Conservation (phyloP, 768 basidiomycete genomes). For the Nidularia pulvinata region DNA sequence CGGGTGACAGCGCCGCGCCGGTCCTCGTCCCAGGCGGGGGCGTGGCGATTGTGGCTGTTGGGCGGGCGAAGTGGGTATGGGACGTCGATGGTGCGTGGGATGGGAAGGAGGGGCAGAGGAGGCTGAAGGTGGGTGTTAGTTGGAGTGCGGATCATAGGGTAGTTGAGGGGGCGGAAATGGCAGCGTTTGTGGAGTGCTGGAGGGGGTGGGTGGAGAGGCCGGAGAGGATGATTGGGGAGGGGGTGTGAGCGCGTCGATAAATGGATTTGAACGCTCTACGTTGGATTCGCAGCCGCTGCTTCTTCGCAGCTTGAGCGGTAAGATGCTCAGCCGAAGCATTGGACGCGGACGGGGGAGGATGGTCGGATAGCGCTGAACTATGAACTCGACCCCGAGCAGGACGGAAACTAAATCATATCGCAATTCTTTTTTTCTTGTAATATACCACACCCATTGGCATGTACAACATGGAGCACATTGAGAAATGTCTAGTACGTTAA, state of each 20-base stretch:
- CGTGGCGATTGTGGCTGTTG: slow-evolving; percentile 83
- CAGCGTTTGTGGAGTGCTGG: slow-evolving; percentile 88
- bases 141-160: slow-evolving; percentile 91
- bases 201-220: slow-evolving; percentile 78
- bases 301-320: too few relatives aligned
- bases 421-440: too few relatives aligned
- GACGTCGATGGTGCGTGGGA: slow-evolving; percentile 45
- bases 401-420: too few relatives aligned
- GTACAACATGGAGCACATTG: too few relatives aligned
- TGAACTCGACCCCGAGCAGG: too few relatives aligned
- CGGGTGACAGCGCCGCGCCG: slow-evolving; percentile 68
- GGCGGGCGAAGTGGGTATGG: slow-evolving; percentile 77
- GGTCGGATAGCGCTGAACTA: too few relatives aligned
- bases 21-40: slow-evolving; percentile 84
- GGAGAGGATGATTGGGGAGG: slow-evolving; percentile 60
- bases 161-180: slow-evolving; percentile 87
- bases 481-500: too few relatives aligned
- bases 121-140: slow-evolving; percentile 49
- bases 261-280: not conserved
- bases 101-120: slow-evolving; percentile 25
- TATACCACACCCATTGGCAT: too few relatives aligned
- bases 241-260: slow-evolving; percentile 21
- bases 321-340: too few relatives aligned
- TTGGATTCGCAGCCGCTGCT: too few relatives aligned
- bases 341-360: too few relatives aligned